These are phyloP conservation scores for Diaporthe longicolla DNA, from an alignment of 2,329 filamentous ascomycete genomes.

Conservation along the genomic window DNA sequence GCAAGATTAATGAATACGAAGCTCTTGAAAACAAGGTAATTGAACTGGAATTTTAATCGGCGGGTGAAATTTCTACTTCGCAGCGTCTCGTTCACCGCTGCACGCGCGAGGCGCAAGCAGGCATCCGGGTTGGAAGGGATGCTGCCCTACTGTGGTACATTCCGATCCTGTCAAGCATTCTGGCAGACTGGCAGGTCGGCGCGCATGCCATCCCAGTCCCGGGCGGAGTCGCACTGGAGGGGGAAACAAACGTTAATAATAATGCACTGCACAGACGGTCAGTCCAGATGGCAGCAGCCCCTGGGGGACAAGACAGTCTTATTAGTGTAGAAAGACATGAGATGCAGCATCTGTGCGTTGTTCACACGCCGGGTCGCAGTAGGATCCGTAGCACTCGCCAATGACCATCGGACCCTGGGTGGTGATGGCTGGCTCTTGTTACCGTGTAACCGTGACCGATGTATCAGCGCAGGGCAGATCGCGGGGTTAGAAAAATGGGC, in stretches of 20 bases:
- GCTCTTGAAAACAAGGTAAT: background rate
- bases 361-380: slow-evolving; percentile 3
- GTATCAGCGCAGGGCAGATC: background rate
- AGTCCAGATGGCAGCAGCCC: background rate
- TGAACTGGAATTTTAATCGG: background rate
- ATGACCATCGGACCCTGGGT: background rate
- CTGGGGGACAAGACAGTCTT: no score
- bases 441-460: background rate
- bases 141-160: background rate
- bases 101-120: background rate
- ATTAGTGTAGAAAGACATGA: background rate
- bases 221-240: background rate
- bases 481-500: background rate
- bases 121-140: background rate
- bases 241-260: background rate
- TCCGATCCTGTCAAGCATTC: slow-evolving; percentile 8
- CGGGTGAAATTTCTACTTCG: background rate
- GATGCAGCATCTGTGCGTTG: slow-evolving; percentile 30
- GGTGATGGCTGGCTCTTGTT: background rate
- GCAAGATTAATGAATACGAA: background rate
- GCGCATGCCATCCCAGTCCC: background rate
- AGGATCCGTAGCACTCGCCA: slow-evolving; percentile 2
- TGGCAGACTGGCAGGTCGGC: background rate
- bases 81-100: background rate
- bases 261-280: slow-evolving; percentile 26